Percentiles rank a stretch among this genome's conserved stretches.
These are phyloP conservation scores for Ogataea neopini DNA, from an alignment of 805 yeast species.

Conservation along the genomic window DNA sequence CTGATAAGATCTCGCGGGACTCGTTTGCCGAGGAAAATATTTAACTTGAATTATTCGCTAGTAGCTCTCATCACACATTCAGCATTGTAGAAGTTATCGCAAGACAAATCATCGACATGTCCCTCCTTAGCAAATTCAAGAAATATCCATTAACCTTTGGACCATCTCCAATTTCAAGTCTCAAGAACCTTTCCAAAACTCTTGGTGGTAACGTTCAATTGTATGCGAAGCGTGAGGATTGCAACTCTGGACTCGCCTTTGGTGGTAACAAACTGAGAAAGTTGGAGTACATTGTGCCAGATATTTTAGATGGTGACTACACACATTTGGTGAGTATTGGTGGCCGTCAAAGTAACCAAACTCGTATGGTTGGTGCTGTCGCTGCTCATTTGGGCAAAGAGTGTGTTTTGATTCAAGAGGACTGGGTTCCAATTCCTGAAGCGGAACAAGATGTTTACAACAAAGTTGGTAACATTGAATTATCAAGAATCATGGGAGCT, in stretches of 20 bases:
- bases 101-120: not conserved
- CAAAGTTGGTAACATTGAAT: conserved; percentile 38
- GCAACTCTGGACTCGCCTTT: conserved; percentile 1
- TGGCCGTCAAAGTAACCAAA: conserved; percentile 22
- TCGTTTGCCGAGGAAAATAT: not conserved
- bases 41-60: too few species aligned
- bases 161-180: not conserved
- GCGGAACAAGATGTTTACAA: conserved; percentile 33
- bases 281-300: conserved; percentile 2
- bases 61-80: too few species aligned
- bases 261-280: conserved; percentile 1
- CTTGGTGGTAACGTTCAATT: not conserved
- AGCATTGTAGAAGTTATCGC: too few species aligned
- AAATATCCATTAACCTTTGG: conserved; percentile 1
- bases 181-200: not conserved
- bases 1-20: too few species aligned
- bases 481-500: conserved; percentile 39
- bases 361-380: conserved; percentile 39
- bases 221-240: conserved; percentile 1
- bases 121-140: not conserved
- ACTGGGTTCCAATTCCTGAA: conserved; percentile 39
- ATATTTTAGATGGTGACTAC: conserved; percentile 1
- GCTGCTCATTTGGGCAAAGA: conserved; percentile 39
- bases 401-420: conserved; percentile 38
- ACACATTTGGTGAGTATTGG: conserved; percentile 6